Evolutionary conservation across 1,284 basidiomycete species (phyloP).

Genomic region (Sporisorium exsertum): DNA sequence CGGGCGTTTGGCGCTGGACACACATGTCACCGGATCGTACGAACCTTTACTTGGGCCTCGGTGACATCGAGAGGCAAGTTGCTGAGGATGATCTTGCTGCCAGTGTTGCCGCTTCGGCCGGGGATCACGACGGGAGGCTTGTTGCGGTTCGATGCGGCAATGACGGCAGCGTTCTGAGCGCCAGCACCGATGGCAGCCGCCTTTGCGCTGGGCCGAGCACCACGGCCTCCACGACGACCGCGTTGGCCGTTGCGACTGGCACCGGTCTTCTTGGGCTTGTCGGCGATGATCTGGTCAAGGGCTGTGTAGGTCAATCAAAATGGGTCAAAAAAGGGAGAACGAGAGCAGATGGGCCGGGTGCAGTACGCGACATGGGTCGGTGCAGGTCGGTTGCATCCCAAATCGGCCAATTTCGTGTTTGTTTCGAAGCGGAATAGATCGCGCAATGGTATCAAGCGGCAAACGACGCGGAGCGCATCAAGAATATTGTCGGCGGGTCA

Average conservation of each 20-base stretch:
- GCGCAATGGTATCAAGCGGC: neutral
- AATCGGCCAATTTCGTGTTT: neutral
- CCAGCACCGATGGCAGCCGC: conserved; percentile 60
- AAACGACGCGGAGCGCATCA: conserved; percentile 3
- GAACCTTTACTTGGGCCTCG: conserved; percentile 87
- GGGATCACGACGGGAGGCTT: conserved; percentile 67
- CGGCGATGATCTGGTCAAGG: conserved; percentile 66
- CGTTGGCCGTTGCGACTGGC: conserved; percentile 39
- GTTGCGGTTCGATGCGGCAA: conserved; percentile 65
- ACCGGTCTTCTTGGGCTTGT: conserved; percentile 59
- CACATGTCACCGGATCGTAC: conserved; percentile 8
- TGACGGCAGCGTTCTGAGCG: conserved; percentile 56
- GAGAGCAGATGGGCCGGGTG: neutral
- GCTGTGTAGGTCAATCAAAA: conserved; percentile 51
- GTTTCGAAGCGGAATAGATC: neutral
- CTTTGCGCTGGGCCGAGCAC: conserved; percentile 59
- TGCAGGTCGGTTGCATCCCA: neutral
- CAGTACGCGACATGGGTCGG: neutral
- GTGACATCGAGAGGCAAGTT: conserved; percentile 95
- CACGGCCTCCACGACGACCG: conserved; percentile 42
- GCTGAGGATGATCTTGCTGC: conserved; percentile 92
- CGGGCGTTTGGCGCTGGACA: neutral
- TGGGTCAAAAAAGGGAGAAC: conserved; percentile 9
- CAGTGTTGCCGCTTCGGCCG: conserved; percentile 52
- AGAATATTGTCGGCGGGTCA: neutral